A percentile compares a stretch with the other conserved stretches of the same genome.
phyloP scores from a whole-genome alignment of 768 basidiomycete genomes.

The Suillus tomentosus region DNA sequence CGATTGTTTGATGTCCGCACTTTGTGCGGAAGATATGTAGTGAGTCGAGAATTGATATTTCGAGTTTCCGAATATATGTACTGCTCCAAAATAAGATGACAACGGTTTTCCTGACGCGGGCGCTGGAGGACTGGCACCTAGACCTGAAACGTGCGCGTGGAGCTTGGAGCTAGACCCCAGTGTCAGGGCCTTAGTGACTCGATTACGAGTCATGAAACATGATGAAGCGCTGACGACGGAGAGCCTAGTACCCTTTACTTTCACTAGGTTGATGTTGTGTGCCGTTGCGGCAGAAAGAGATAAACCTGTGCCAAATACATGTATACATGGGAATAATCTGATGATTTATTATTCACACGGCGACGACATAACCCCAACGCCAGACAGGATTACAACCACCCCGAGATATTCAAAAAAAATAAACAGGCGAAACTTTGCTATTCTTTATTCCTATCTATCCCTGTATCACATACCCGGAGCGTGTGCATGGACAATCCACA shows the following conservation, averaged over 20 bases:
- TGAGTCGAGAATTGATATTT: background rate
- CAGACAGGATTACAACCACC: slow-evolving; percentile 12
- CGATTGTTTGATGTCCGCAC: background rate
- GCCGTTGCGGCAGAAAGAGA: background rate
- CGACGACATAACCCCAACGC: slow-evolving; percentile 8
- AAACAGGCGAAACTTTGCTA: slow-evolving; percentile 12
- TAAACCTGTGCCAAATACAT: slow-evolving; percentile 10
- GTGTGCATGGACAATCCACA: slow-evolving; percentile 65
- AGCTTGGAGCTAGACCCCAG: background rate
- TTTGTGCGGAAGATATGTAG: background rate
- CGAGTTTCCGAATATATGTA: background rate
- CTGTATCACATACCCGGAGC: slow-evolving; percentile 11
- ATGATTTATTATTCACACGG: slow-evolving; percentile 12
- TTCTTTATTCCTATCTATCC: slow-evolving; percentile 12
- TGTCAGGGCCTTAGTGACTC: background rate
- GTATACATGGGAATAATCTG: slow-evolving; percentile 8
- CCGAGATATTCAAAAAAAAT: slow-evolving; percentile 13
- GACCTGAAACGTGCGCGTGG: background rate
- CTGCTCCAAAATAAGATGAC: background rate
- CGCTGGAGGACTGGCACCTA: background rate
- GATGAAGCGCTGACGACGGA: background rate
- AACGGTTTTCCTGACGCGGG: background rate
- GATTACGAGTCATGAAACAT: background rate
- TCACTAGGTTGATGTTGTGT: background rate
- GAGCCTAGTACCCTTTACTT: background rate